Evolutionary conservation across 1,284 basidiomycete species (phyloP).

Genomic region (Thecaphora thlaspeos): DNA sequence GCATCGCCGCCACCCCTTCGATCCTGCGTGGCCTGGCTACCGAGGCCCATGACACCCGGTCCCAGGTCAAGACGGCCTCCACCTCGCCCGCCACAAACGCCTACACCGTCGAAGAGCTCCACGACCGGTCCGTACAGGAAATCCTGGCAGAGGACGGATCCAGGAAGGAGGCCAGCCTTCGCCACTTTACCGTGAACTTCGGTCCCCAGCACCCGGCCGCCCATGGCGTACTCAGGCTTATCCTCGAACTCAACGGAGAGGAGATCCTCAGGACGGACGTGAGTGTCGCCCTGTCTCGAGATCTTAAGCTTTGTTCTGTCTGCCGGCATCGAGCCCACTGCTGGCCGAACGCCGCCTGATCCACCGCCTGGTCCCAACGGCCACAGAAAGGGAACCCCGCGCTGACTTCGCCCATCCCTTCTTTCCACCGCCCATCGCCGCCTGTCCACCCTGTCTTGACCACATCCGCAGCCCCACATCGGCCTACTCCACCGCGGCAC

Average conservation of each 20-base stretch:
- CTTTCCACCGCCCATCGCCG: not conserved
- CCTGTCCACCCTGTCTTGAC: slow-evolving; percentile 50
- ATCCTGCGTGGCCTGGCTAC: slow-evolving; percentile 36
- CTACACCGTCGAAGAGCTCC: slow-evolving; percentile 61
- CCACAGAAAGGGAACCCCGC: too few species aligned
- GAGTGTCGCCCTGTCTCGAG: slow-evolving; percentile 6
- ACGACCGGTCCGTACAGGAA: slow-evolving; percentile 72
- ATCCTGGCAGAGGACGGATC: slow-evolving; percentile 74
- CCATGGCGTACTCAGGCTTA: slow-evolving; percentile 95
- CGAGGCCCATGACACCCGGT: slow-evolving; percentile 31
- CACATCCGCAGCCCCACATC: slow-evolving; percentile 69
- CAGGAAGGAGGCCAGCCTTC: slow-evolving; percentile 75
- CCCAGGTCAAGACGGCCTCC: slow-evolving; percentile 22
- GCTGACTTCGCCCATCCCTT: too few species aligned
- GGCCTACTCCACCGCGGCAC: slow-evolving; percentile 95
- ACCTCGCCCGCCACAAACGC: slow-evolving; percentile 34
- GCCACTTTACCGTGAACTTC: slow-evolving; percentile 59
- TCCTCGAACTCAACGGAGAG: slow-evolving; percentile 95
- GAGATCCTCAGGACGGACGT: slow-evolving; percentile 58
- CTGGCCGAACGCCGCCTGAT: not conserved
- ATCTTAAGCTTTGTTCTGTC: too few species aligned
- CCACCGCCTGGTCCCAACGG: too few species aligned
- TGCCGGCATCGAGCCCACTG: too few species aligned
- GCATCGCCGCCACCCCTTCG: slow-evolving; percentile 15
- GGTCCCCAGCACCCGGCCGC: slow-evolving; percentile 91